Base-by-base conservation (phyloP, 1,139 yeast species). In the Candida neerlandica region DNA sequence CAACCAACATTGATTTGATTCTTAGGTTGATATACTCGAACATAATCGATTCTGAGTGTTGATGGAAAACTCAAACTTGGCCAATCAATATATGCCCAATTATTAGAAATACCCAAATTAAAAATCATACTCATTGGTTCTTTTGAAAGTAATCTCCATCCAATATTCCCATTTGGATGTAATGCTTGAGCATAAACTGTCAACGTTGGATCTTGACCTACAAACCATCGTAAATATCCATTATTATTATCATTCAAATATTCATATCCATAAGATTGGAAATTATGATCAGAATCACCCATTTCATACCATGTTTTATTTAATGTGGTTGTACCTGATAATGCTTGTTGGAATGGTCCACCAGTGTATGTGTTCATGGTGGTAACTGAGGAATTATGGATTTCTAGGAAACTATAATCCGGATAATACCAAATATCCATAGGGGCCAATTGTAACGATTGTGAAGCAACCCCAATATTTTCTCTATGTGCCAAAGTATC, bases 61-160 rank as follows among this genome's bases (percentile, higher is more conserved):
- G 80, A 78, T 1, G 96, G 96, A 78, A 89, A 89, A 43, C 66
- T 64, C 43, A 89, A 69, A n/a, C 82, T 73, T 37, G 80, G 77
- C 95, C 96, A 88, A 65, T 87, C 88, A 54, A 89, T 88, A 63
- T 86, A 85, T 1, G 89, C 86, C 96, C 96, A 89, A 49, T 84
- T 81, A 54, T 84, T 83, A 7, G 96, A 88, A 47, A 89, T 69
- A 69, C 95, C 96, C 66, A 89, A 66, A 65, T 89, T 89, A 74
- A 89, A 64, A 55, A 90, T 73, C 39, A 90, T 73, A 1, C 90
- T 77, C 96, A 90, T 88, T 51, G 97, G 97, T 64, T 90, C 97
- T 65, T 86, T 84, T 12, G 94, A 78, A 43, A 90, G 78, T 50
- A 78, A 67, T 62, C 97, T 81, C 82, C 86, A 81, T 14, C 84